Conservation (phyloP, 2,329 filamentous ascomycete species). For the Rosellinia necatrix region DNA sequence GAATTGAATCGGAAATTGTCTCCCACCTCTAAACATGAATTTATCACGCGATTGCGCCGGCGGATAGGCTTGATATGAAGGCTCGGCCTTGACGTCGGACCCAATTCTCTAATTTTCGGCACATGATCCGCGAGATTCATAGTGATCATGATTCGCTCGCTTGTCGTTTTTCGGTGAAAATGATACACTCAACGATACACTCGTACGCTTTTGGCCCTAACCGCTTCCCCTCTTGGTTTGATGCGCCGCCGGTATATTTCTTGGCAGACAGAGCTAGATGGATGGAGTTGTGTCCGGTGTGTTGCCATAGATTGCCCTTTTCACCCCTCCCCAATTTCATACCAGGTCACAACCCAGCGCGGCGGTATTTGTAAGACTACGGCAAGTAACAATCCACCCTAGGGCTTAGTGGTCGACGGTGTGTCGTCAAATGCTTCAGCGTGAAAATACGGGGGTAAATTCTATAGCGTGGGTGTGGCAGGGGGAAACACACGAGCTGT, state of each 20-base stretch:
- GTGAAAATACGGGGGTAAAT: constrained; percentile 18
- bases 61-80: constrained; percentile 52
- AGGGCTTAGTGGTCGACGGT: neutral
- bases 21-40: constrained; percentile 63
- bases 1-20: neutral
- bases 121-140: constrained; percentile 23
- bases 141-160: neutral
- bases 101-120: constrained; percentile 22
- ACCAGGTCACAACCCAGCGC: constrained; percentile 13
- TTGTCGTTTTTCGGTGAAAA: neutral
- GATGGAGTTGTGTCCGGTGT: constrained; percentile 7
- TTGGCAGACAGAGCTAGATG: neutral
- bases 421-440: neutral
- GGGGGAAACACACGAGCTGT: neutral
- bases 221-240: neutral
- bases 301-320: constrained; percentile 13
- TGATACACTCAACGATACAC: constrained; percentile 8
- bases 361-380: constrained; percentile 10
- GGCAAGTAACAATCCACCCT: neutral
- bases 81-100: constrained; percentile 29
- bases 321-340: constrained; percentile 15
- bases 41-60: constrained; percentile 68
- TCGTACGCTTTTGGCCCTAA: neutral
- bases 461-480: constrained; percentile 3
- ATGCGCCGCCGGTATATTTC: neutral